A percentile compares a stretch with the other conserved stretches of the same genome.
These are phyloP conservation scores for Populus nigra DNA, from an alignment of 345 rosid genomes.

Conservation along the genomic window DNA sequence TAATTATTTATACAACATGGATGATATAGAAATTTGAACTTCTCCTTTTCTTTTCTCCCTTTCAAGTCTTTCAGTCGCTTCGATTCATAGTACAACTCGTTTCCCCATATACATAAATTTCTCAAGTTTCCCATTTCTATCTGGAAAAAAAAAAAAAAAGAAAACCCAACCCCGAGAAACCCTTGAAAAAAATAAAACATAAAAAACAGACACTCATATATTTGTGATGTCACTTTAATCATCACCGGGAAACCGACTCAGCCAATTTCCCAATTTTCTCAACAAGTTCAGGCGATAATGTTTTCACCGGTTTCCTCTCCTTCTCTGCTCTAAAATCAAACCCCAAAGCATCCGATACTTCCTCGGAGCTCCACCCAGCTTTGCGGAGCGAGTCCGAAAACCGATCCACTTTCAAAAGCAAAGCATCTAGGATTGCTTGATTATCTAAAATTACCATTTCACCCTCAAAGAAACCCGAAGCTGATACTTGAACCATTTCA, in stretches of 20 bases:
- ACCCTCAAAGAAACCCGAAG: slow-evolving; percentile 75
- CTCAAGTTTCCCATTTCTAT: slow-evolving; percentile 18
- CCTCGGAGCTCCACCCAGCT: slow-evolving; percentile 98
- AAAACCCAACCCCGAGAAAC: slow-evolving; percentile 11
- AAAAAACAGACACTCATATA: neutral
- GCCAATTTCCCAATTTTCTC: slow-evolving; percentile 76
- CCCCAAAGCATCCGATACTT: slow-evolving; percentile 80
- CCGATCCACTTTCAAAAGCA: slow-evolving; percentile 85
- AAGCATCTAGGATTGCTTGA: slow-evolving; percentile 74
- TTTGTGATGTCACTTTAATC: slow-evolving; percentile 15
- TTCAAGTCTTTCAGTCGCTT: slow-evolving; percentile 13
- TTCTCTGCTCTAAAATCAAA: slow-evolving; percentile 81
- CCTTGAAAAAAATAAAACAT: neutral
- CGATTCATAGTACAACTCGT: slow-evolving; percentile 41
- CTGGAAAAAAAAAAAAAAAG: neutral
- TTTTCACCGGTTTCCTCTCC: slow-evolving; percentile 67
- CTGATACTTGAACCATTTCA: slow-evolving; percentile 76
- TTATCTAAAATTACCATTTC: slow-evolving; percentile 78
- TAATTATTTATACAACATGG: neutral
- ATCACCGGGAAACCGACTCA: slow-evolving; percentile 74
- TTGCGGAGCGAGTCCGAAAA: slow-evolving; percentile 78
- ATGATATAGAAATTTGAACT: neutral
- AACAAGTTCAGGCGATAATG: slow-evolving; percentile 66
- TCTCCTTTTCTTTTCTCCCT: neutral
- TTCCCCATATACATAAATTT: slow-evolving; percentile 25